Evolutionary conservation across 106 monocot genomes (phyloP).

Genomic region (Apostasia ramifera): DNA sequence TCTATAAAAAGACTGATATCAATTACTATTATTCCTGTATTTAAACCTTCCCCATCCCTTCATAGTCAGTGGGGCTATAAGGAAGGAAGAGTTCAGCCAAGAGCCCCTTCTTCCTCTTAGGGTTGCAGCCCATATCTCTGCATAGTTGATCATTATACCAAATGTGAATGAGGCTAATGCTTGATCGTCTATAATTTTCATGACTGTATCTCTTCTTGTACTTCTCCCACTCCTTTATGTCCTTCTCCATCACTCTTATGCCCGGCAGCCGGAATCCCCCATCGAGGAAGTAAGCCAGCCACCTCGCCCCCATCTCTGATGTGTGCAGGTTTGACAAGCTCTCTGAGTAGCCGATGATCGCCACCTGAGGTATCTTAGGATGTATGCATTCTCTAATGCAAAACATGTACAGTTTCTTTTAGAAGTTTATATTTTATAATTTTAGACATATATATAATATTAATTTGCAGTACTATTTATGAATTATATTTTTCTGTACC

Average conservation of each 20-base stretch:
- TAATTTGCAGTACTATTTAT: too few species aligned
- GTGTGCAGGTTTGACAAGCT: conserved; percentile 41
- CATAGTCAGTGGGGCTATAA: conserved; percentile 56
- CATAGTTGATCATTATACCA: conserved; percentile 66
- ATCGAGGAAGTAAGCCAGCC: conserved; percentile 52
- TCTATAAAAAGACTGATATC: too few species aligned
- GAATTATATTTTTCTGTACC: conserved; percentile 10
- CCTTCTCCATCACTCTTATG: conserved; percentile 43
- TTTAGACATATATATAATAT: too few species aligned
- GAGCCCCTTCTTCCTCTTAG: conserved; percentile 46
- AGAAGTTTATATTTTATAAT: not conserved
- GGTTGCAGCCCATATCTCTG: conserved; percentile 45
- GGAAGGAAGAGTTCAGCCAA: conserved; percentile 48
- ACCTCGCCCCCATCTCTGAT: conserved; percentile 51
- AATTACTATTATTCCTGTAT: too few species aligned
- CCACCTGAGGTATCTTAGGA: conserved; percentile 55
- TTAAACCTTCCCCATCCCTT: not conserved
- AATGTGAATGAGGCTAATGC: conserved; percentile 27
- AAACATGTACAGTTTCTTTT: not conserved
- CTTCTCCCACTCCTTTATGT: conserved; percentile 36
- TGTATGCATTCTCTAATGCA: conserved; percentile 48
- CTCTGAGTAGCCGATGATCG: conserved; percentile 53
- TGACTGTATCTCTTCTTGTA: conserved; percentile 25
- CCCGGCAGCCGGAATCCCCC: conserved; percentile 43
- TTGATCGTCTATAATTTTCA: conserved; percentile 19